Base-by-base conservation (phyloP, 2,329 filamentous ascomycete genomes). In the Xylaria sp. region DNA sequence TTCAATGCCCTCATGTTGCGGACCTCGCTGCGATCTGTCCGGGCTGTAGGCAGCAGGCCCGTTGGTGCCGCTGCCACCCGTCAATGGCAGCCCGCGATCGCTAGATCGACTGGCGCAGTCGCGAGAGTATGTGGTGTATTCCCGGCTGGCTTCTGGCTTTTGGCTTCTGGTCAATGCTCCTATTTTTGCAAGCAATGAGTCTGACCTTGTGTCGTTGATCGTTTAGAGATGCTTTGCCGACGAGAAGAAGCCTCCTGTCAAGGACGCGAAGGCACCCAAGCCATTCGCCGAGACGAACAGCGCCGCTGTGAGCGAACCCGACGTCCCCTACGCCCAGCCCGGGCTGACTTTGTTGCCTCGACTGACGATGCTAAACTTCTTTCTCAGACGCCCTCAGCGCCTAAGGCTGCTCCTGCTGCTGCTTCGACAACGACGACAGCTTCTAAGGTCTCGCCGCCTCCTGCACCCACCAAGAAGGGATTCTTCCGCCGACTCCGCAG, bases 401-500 rank as follows among this genome's bases (percentile, higher is more conserved):
- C 57, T 51, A 70, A 63, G 57, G 11, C 37, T 42, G 37, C 64
- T 48, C 47, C 57, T 11, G 73, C 55, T 42, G 37, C 64, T 48
- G 49, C 57, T 11, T 74, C 55, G 13, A 11, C 16, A 16, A 16
- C 56, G 1, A 10, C 42, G 10, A 37, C 42, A 7, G 70, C 63
- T 59, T 65, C 35, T 68, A 71, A 50, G 67, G 75, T 8, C 68
- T 68, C 51, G 35, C 54, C 61, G 7, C 70, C 75, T 0, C 70
- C 76, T 76, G 13, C 74, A 74, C 65, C 76, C 68, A 68, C 79
- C 70, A 75, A 80, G 82, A 79, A 89, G 84, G 79, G 86, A 72
- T 80, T 85, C 74, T 81, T 85, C 73, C 83, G 90, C 64, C 85
- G 89, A 60, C 84, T 96, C 72, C 83, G 90, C 69, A 88, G 88